A percentile compares a stretch with the other conserved stretches of the same genome.
These are phyloP conservation scores for Cercis canadensis DNA, from an alignment of 306 rosid genomes.

Conservation along the genomic window DNA sequence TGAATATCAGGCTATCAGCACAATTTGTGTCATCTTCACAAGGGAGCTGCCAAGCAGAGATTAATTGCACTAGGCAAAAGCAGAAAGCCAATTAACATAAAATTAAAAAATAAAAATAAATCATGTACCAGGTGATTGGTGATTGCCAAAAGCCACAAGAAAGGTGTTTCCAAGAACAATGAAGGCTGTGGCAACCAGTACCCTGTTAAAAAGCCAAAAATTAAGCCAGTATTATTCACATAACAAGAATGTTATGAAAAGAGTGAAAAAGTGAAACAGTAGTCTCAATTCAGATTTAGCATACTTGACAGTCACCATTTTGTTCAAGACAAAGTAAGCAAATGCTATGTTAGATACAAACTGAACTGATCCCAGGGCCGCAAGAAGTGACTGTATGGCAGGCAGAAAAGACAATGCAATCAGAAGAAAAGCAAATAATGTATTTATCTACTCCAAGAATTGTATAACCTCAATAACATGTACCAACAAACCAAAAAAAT, in stretches of 20 bases:
- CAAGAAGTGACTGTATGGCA: constrained; percentile 88
- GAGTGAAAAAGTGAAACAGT: constrained; percentile 24
- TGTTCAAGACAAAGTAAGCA: constrained; percentile 93
- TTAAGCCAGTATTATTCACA: constrained; percentile 22
- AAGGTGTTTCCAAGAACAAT: constrained; percentile 93
- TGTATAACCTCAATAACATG: neutral
- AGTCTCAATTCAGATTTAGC: constrained; percentile 50
- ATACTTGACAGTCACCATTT: constrained; percentile 94
- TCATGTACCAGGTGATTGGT: constrained; percentile 91
- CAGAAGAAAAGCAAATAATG: neutral
- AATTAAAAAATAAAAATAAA: constrained; percentile 17
- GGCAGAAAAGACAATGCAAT: constrained; percentile 18
- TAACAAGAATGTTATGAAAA: neutral
- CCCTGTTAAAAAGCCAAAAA: constrained; percentile 58
- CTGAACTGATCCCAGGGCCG: constrained; percentile 97
- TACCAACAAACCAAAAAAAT: too few relatives aligned
- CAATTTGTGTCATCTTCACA: constrained; percentile 3
- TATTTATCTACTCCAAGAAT: neutral
- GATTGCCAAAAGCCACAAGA: constrained; percentile 98
- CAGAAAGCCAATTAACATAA: constrained; percentile 18
- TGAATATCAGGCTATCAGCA: neutral
- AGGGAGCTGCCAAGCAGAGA: neutral
- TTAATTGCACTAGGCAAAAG: neutral
- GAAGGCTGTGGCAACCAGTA: constrained; percentile 92
- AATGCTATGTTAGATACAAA: constrained; percentile 97